Base-by-base conservation (phyloP, 179 eudicot species). In the Vitellaria paradoxa region DNA sequence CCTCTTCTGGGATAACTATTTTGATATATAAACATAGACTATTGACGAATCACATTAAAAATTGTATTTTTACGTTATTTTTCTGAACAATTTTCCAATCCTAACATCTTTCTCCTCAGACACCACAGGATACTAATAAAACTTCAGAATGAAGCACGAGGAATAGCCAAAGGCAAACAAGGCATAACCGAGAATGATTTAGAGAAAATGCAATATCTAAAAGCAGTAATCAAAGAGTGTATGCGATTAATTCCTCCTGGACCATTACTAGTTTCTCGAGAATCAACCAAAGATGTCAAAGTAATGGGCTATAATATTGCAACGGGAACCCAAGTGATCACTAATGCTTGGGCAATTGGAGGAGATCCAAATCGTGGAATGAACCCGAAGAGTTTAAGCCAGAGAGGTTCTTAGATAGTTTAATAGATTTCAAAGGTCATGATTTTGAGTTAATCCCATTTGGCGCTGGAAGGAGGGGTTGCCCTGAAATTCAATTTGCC, bases 341-440 rank as follows among this genome's bases (percentile, higher is more conserved):
- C 79, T 0, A 89, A 91, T 75, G 87, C 91, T 0, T 88, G n/a
- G n/a, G 88, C n/a, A n/a, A n/a, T n/a, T n/a, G n/a, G n/a, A n/a
- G n/a, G n/a, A n/a, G n/a, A n/a, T n/a, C n/a, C n/a, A n/a, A n/a
- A n/a, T n/a, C n/a, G n/a, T n/a, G 87, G 87, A 76, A 81, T 20
- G 62, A 74, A 0, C 73, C 85, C 0, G 77, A 82, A 18, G 75
- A 60, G 52, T 86, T 80, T 49, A 68, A 61, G 21, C 82, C 87
- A 0, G 87, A 84, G 82, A 86, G 89, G 77, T 86, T 82, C 65
- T 23, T 81, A 21, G 47, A 82, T 52, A 70, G 81, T 17, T 55
- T 66, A 0, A 15, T 79, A 0, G 89, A 84, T 21, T 79, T 49
- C 9, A 84, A 67, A 45, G 86, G 89, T 40, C 75, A 75, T 4